A percentile compares a stretch with the other conserved stretches of the same genome.
phyloP scores from a whole-genome alignment of 1,139 yeast species.

The Debaryomycetaceae sp. region DNA sequence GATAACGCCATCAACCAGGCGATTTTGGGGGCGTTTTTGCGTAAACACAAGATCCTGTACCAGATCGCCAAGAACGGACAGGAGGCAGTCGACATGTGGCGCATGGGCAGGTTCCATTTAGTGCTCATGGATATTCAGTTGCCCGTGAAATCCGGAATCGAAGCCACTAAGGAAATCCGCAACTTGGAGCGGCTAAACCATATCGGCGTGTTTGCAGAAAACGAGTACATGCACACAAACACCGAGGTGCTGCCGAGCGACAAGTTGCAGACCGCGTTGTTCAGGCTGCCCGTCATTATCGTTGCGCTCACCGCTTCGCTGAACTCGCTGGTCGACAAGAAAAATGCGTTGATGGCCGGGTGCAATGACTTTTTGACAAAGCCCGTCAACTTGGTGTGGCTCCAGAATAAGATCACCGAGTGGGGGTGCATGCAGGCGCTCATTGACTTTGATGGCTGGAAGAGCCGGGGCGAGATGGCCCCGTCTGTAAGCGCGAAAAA shows the following conservation, averaged over 20 bases:
- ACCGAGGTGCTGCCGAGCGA: conserved; percentile 21
- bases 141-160: conserved; percentile 88
- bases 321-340: conserved; percentile 68
- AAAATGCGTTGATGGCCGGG: conserved; percentile 91
- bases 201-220: conserved; percentile 67
- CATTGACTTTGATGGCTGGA: conserved; percentile 95
- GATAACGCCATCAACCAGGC: conserved; percentile 93
- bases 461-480: conserved; percentile 15
- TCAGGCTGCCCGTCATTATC: conserved; percentile 86
- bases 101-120: conserved; percentile 82
- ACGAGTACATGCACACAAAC: conserved; percentile 18
- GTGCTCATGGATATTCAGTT: conserved; percentile 92
- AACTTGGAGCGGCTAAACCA: conserved; percentile 69
- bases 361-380: conserved; percentile 96
- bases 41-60: conserved; percentile 76
- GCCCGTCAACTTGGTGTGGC: conserved; percentile 91
- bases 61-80: conserved; percentile 84
- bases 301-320: conserved; percentile 94
- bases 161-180: conserved; percentile 83
- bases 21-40: conserved; percentile 82
- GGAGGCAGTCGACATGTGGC: conserved; percentile 89
- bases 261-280: conserved; percentile 45
- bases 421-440: conserved; percentile 98
- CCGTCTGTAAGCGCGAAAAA: too few relatives aligned
- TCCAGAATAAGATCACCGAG: conserved; percentile 86